These are phyloP conservation scores for Aspergillus bombycis DNA, from an alignment of 2,329 filamentous ascomycete genomes.

Conservation along the genomic window DNA sequence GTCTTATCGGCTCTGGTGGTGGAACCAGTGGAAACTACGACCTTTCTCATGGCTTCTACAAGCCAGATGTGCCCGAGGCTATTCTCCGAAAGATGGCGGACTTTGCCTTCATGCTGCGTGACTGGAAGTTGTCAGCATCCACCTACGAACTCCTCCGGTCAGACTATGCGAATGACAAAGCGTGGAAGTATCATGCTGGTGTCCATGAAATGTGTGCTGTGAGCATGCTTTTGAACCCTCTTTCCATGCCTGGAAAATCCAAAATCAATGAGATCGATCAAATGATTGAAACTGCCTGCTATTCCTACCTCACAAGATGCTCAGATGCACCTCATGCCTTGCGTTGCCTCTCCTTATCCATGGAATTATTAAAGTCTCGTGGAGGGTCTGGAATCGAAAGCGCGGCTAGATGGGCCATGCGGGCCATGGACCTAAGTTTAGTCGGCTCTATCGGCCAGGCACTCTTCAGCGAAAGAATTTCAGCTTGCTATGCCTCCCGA, in stretches of 20 bases:
- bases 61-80: constrained; percentile 81
- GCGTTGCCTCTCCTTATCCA: constrained; percentile 72
- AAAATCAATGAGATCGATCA: constrained; percentile 80
- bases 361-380: constrained; percentile 81
- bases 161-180: constrained; percentile 94
- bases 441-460: constrained; percentile 76
- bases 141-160: constrained; percentile 88
- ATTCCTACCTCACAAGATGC: constrained; percentile 89
- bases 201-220: constrained; percentile 94
- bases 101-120: constrained; percentile 94
- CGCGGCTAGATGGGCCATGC: constrained; percentile 80
- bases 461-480: constrained; percentile 82
- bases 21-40: constrained; percentile 70
- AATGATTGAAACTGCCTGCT: constrained; percentile 86
- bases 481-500: constrained; percentile 79
- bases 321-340: constrained; percentile 77
- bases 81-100: constrained; percentile 92
- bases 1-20: constrained; percentile 52
- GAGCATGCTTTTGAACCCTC: constrained; percentile 76
- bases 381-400: constrained; percentile 82
- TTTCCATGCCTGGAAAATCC: constrained; percentile 71
- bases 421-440: constrained; percentile 77
- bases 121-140: constrained; percentile 89
- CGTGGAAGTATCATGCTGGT: constrained; percentile 92
- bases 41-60: constrained; percentile 75